These are phyloP conservation scores for Oryza brachyantha DNA, from an alignment of 176 grass and related monocot species.

Conservation along the genomic window DNA sequence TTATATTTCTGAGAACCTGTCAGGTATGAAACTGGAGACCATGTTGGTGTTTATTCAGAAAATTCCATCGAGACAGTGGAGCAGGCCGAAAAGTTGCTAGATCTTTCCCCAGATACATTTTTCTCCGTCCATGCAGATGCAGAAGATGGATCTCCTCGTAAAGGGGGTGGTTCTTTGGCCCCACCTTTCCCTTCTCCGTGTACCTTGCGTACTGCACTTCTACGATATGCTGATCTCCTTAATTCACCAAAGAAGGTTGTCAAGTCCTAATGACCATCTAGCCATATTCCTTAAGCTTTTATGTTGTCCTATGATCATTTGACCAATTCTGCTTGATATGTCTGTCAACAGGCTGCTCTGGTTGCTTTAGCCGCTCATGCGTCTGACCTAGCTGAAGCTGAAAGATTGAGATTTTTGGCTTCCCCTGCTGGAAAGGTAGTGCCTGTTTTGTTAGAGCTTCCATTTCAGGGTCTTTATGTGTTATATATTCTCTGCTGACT, in stretches of 20 bases:
- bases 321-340: not conserved
- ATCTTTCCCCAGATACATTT: slow-evolving; percentile 56
- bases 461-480: not conserved
- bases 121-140: slow-evolving; percentile 81
- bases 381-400: slow-evolving; percentile 63
- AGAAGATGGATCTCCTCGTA: slow-evolving; percentile 68
- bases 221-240: slow-evolving; percentile 75
- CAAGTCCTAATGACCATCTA: not conserved
- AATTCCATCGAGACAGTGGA: slow-evolving; percentile 70
- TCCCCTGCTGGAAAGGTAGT: slow-evolving; percentile 92
- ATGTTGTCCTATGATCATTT: slow-evolving; percentile 24
- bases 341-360: slow-evolving; percentile 64
- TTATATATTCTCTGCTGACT: slow-evolving; percentile 3
- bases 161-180: slow-evolving; percentile 60
- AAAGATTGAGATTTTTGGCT: slow-evolving; percentile 70
- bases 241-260: slow-evolving; percentile 79
- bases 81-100: slow-evolving; percentile 60
- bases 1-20: slow-evolving; percentile 24
- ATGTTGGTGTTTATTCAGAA: slow-evolving; percentile 79
- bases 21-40: slow-evolving; percentile 95
- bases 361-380: slow-evolving; percentile 78
- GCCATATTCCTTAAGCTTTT: not conserved
- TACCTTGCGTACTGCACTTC: slow-evolving; percentile 73
- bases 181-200: slow-evolving; percentile 88
- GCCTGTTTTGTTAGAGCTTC: slow-evolving; percentile 2